Evolutionary conservation across 345 rosid species (phyloP).

Genomic region (Triadica sebifera): DNA sequence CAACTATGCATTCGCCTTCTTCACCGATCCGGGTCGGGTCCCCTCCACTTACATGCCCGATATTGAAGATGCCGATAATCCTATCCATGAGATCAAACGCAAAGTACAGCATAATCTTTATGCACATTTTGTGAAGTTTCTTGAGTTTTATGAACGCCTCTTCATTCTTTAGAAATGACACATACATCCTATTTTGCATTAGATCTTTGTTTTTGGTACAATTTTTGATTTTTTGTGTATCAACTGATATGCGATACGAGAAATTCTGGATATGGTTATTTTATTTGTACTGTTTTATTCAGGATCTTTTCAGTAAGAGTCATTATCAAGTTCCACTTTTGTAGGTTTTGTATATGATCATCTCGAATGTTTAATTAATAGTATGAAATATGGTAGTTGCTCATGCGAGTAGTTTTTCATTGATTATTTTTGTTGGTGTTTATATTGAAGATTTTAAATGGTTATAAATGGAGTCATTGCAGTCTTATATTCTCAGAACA

Average conservation of each 20-base stretch:
- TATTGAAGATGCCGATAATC: slow-evolving; percentile 58
- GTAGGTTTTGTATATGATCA: not conserved
- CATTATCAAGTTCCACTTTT: not conserved
- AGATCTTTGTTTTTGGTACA: not conserved
- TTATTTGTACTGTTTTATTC: not conserved
- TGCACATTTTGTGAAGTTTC: not conserved
- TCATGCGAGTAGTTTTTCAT: not conserved
- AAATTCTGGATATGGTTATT: not conserved
- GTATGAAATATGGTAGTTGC: not conserved
- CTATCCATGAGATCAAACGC: slow-evolving; percentile 90
- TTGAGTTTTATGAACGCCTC: not conserved
- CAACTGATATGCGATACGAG: not conserved
- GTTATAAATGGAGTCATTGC: not conserved
- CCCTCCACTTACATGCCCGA: slow-evolving; percentile 69
- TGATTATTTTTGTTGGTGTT: not conserved
- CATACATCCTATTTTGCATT: not conserved
- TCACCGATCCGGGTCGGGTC: slow-evolving; percentile 86
- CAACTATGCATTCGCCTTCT: slow-evolving; percentile 57
- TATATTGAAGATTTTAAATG: not conserved
- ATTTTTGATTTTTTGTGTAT: not conserved
- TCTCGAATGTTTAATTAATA: not conserved
- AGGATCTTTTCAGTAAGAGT: not conserved
- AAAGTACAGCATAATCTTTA: slow-evolving; percentile 44
- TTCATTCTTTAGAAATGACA: not conserved
- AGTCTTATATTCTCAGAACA: not conserved